Conservation (phyloP, 1,139 yeast genomes). For the Scheffersomyces cryptocercus region DNA sequence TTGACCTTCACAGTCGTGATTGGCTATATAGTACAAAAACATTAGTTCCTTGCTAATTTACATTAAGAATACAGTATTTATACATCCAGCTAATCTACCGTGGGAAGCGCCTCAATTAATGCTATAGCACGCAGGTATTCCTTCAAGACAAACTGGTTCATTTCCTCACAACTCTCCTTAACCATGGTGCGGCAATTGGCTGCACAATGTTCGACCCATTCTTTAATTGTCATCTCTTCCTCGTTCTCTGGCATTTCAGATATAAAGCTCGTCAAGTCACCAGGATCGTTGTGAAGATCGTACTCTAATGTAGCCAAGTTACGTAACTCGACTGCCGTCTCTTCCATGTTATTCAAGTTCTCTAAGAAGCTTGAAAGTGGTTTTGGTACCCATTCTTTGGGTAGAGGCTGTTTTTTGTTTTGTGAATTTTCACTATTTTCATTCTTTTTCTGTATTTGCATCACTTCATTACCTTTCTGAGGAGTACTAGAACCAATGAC, state of each 20-base stretch:
- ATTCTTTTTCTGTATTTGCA: too few species aligned
- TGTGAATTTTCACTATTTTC: constrained; percentile 8
- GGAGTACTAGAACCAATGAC: constrained; percentile 23
- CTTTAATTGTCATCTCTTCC: constrained; percentile 64
- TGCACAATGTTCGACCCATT: constrained; percentile 66
- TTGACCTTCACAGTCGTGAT: too few species aligned
- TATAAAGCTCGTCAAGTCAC: constrained; percentile 61
- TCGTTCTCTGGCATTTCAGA: constrained; percentile 71
- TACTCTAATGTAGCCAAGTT: constrained; percentile 24
- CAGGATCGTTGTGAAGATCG: constrained; percentile 55
- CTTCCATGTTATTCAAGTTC: constrained; percentile 38
- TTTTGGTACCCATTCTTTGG: constrained; percentile 12
- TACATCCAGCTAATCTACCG: constrained; percentile 15
- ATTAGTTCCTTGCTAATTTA: too few species aligned
- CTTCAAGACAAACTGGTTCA: constrained; percentile 43
- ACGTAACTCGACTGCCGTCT: constrained; percentile 35
- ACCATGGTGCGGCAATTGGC: constrained; percentile 35
- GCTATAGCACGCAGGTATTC: constrained; percentile 47
- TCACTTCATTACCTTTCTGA: constrained; percentile 7
- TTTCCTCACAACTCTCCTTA: constrained; percentile 43
- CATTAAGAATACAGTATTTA: too few species aligned
- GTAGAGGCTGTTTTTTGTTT: constrained; percentile 4
- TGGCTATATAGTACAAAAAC: too few species aligned
- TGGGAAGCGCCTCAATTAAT: constrained; percentile 25
- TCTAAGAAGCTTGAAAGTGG: constrained; percentile 25